These are phyloP conservation scores for Nakazawaea siamensis DNA, from an alignment of 805 yeast genomes.

Conservation along the genomic window DNA sequence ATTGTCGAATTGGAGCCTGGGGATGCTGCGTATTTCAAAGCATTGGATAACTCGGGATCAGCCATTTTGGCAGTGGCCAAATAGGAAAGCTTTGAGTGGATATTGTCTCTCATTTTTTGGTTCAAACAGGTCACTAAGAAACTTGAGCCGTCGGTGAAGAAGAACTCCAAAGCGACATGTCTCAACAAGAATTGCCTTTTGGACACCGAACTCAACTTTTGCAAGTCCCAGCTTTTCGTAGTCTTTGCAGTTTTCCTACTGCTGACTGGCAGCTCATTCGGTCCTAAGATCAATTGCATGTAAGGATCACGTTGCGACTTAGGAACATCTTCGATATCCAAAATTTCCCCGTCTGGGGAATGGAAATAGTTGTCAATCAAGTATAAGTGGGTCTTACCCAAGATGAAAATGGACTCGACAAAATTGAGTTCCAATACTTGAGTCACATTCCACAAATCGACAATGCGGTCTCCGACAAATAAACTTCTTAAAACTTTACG, in stretches of 20 bases:
- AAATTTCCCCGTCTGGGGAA: constrained; percentile 42
- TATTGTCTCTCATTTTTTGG: constrained; percentile 44
- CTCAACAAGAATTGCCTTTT: constrained; percentile 70
- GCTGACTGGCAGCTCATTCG: constrained; percentile 18
- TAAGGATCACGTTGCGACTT: constrained; percentile 56
- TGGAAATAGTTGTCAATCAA: constrained; percentile 64
- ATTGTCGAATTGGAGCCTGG: constrained; percentile 1
- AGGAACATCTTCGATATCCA: constrained; percentile 64
- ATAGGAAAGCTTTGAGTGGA: constrained; percentile 40
- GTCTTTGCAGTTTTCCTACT: constrained; percentile 28
- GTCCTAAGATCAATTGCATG: constrained; percentile 50
- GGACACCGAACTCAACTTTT: constrained; percentile 53
- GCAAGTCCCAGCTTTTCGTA: constrained; percentile 52
- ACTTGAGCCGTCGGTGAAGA: constrained; percentile 67
- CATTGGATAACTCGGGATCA: constrained; percentile 47
- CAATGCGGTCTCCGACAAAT: constrained; percentile 61
- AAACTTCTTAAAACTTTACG: constrained; percentile 66
- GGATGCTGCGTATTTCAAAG: constrained; percentile 39
- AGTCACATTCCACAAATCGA: constrained; percentile 68
- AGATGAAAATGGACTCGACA: constrained; percentile 63
- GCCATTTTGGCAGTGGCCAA: constrained; percentile 40
- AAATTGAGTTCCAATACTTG: constrained; percentile 72
- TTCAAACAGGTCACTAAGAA: constrained; percentile 58
- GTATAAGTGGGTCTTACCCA: constrained; percentile 60
- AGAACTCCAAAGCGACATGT: constrained; percentile 75